Percentiles rank a stretch among this genome's conserved stretches.
Evolutionary conservation across 805 yeast species (phyloP).

Genomic region (Teunomyces cretensis): DNA sequence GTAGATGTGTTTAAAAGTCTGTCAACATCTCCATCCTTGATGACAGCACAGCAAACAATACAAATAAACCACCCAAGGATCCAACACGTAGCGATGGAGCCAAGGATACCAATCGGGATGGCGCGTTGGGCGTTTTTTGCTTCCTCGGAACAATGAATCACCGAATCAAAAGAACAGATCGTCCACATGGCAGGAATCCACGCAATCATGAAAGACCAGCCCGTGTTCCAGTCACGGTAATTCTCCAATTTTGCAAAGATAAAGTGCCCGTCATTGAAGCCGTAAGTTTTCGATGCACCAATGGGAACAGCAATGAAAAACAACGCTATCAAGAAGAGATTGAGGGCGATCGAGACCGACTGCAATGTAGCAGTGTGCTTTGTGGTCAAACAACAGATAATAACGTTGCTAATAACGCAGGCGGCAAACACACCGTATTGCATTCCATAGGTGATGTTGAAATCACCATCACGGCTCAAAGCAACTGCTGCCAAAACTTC

Average conservation of each 20-base stretch:
- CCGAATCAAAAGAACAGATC: slow-evolving; percentile 70
- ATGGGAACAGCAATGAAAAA: slow-evolving; percentile 65
- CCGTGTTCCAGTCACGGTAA: slow-evolving; percentile 54
- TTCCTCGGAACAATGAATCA: slow-evolving; percentile 73
- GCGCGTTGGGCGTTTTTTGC: slow-evolving; percentile 61
- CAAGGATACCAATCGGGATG: slow-evolving; percentile 64
- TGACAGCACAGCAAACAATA: slow-evolving; percentile 54
- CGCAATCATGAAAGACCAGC: slow-evolving; percentile 57
- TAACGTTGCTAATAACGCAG: slow-evolving; percentile 51
- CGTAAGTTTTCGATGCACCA: slow-evolving; percentile 43
- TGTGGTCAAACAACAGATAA: slow-evolving; percentile 57
- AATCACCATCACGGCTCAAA: slow-evolving; percentile 53
- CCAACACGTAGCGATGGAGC: slow-evolving; percentile 59
- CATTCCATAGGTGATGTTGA: slow-evolving; percentile 51
- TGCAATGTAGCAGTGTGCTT: slow-evolving; percentile 58
- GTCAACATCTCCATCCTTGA: slow-evolving; percentile 45
- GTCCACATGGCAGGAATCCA: slow-evolving; percentile 76
- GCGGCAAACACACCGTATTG: slow-evolving; percentile 68
- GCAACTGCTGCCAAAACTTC: slow-evolving; percentile 60
- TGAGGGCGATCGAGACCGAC: slow-evolving; percentile 54
- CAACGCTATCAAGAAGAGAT: slow-evolving; percentile 51
- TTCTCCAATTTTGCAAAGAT: slow-evolving; percentile 57
- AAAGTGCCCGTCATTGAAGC: slow-evolving; percentile 40
- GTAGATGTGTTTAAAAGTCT: slow-evolving; percentile 44
- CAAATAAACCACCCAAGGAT: slow-evolving; percentile 57